These are phyloP conservation scores for Yarrowia sp. DNA, from an alignment of 805 yeast species.

Conservation along the genomic window DNA sequence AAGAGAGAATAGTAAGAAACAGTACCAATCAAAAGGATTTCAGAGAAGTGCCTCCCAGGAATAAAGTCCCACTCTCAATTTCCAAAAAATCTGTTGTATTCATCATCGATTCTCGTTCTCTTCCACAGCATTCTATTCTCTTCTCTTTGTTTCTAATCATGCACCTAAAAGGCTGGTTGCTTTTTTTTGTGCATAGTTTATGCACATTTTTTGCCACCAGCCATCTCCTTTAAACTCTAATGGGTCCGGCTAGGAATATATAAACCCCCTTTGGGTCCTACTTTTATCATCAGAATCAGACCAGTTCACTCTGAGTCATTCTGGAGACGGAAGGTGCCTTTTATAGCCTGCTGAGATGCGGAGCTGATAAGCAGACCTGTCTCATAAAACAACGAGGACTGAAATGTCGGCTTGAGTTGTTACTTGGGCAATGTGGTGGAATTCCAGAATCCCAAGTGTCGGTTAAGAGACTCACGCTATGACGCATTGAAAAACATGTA, in stretches of 20 bases:
- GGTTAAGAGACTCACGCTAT: background rate
- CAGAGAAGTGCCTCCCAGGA: no score
- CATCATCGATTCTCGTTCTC: background rate
- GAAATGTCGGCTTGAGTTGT: background rate
- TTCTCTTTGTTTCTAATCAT: background rate
- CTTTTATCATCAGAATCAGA: background rate
- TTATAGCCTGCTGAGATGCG: background rate
- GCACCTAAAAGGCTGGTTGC: background rate
- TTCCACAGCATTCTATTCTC: background rate
- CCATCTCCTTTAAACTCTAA: background rate
- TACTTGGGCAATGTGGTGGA: background rate
- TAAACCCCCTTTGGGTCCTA: background rate
- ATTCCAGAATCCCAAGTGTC: background rate
- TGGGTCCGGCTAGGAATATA: background rate
- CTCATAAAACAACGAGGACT: background rate
- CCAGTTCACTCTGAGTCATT: background rate
- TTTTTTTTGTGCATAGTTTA: background rate
- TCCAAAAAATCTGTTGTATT: no score
- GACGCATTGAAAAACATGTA: background rate
- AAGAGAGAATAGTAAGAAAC: no score
- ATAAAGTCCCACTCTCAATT: no score
- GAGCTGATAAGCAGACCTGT: background rate
- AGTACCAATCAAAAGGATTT: no score
- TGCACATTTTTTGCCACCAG: background rate
- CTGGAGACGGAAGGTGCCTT: background rate